Percentiles rank a stretch among this genome's conserved stretches.
Evolutionary conservation across 305 asterid genomes (phyloP).

Genomic region (Ilex paraguariensis): DNA sequence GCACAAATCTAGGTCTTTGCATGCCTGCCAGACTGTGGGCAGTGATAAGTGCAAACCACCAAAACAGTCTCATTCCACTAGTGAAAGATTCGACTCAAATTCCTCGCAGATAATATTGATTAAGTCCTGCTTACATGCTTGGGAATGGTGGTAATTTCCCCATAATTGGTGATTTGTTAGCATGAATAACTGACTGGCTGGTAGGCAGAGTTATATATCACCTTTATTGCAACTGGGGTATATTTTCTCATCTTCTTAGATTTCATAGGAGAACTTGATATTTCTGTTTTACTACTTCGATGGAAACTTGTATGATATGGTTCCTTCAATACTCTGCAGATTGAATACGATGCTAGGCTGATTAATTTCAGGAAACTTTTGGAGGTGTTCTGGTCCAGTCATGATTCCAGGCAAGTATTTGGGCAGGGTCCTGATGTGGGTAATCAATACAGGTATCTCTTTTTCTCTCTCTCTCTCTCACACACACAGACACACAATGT

Average conservation of each 20-base stretch:
- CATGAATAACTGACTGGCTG: neutral
- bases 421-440: constrained; percentile 99
- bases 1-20: too few species aligned
- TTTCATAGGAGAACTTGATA: neutral
- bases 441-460: constrained; percentile 69
- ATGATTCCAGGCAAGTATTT: constrained; percentile 92
- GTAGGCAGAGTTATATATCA: too few species aligned
- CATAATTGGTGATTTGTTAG: neutral
- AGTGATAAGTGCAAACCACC: too few species aligned
- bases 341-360: constrained; percentile 72
- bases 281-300: neutral
- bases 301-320: constrained; percentile 7
- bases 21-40: too few species aligned
- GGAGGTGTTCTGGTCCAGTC: constrained; percentile 88
- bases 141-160: neutral
- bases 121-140: too few species aligned
- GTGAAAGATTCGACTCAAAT: neutral
- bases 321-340: constrained; percentile 38
- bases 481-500: too few species aligned
- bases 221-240: neutral
- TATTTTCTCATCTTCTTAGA: neutral
- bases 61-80: too few species aligned
- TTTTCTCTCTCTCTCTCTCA: neutral
- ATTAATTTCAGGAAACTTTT: constrained; percentile 69
- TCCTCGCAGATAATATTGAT: neutral